A percentile compares a stretch with the other conserved stretches of the same genome.
Evolutionary conservation across 179 eudicot species (phyloP).

Genomic region (Carnegiea gigantea): DNA sequence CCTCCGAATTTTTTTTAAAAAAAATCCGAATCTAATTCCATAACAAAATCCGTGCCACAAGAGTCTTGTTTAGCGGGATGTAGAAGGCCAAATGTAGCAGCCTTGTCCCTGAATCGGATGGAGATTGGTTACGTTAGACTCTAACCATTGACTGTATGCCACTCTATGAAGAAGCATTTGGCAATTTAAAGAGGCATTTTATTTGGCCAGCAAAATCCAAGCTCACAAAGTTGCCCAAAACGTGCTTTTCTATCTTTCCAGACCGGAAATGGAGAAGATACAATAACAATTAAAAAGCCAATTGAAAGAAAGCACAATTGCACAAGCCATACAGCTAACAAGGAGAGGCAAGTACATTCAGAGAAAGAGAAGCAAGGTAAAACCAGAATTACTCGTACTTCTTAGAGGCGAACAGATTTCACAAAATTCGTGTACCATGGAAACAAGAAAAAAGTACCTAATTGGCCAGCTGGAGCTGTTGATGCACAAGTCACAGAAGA

Average conservation of each 20-base stretch:
- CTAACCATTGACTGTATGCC: no score
- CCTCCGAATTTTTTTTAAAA: no score
- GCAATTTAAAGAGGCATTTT: no score
- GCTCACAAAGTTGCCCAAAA: no score
- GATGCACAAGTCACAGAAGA: slow-evolving; percentile 38
- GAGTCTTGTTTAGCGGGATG: no score
- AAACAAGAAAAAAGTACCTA: slow-evolving; percentile 45
- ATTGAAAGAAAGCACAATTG: not conserved
- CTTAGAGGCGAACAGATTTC: not conserved
- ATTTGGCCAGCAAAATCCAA: no score
- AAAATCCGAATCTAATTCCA: no score
- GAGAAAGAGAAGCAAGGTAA: not conserved
- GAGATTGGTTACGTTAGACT: no score
- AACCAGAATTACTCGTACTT: not conserved
- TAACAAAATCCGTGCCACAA: no score
- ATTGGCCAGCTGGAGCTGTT: slow-evolving; percentile 38
- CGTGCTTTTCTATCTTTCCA: not conserved
- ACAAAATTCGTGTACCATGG: not conserved
- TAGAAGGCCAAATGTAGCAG: no score
- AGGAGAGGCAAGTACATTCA: not conserved
- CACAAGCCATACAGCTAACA: not conserved
- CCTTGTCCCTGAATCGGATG: no score
- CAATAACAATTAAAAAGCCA: not conserved
- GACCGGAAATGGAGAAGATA: not conserved
- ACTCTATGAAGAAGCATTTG: no score